Percentiles rank a stretch among this genome's conserved stretches.
These are phyloP conservation scores for Chytriomyces sp. DNA, from an alignment of 192 early-diverging fungal species.

Conservation along the genomic window DNA sequence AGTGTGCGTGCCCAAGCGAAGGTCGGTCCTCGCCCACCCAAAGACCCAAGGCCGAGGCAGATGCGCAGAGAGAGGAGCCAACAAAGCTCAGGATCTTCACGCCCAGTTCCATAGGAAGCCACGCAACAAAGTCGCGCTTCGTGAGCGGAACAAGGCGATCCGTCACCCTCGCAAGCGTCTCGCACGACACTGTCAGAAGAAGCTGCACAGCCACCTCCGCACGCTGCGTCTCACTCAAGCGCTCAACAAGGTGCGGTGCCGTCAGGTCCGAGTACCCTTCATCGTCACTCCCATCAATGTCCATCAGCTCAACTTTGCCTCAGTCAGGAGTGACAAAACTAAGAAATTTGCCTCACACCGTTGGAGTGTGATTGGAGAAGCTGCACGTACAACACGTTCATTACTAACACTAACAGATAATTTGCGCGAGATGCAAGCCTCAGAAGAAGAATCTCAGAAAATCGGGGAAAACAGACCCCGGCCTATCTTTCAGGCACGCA, in stretches of 20 bases:
- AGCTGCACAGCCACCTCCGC: slow-evolving; percentile 60
- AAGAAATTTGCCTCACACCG: too few relatives aligned
- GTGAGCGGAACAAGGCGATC: slow-evolving; percentile 53
- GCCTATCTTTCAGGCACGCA: too few relatives aligned
- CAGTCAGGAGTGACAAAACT: too few relatives aligned
- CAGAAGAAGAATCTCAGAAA: too few relatives aligned
- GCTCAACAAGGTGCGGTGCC: background rate
- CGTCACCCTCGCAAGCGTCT: slow-evolving; percentile 46
- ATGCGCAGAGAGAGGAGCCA: slow-evolving; percentile 57
- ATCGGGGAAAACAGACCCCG: too few relatives aligned
- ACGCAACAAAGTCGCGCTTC: slow-evolving; percentile 56
- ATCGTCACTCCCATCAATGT: background rate
- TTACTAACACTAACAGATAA: too few relatives aligned
- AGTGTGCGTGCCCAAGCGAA: slow-evolving; percentile 19
- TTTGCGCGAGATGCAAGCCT: too few relatives aligned
- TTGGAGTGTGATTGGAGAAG: too few relatives aligned
- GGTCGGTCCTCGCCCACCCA: too few relatives aligned
- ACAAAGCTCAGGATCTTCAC: slow-evolving; percentile 56
- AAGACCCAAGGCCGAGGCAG: background rate
- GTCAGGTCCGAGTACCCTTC: background rate
- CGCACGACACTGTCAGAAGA: slow-evolving; percentile 53
- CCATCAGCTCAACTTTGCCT: too few relatives aligned
- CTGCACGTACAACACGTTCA: too few relatives aligned
- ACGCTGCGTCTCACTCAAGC: slow-evolving; percentile 2
- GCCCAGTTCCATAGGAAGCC: slow-evolving; percentile 75